Evolutionary conservation across 1,284 basidiomycete species (phyloP).

Genomic region (Ganoderma sinense): DNA sequence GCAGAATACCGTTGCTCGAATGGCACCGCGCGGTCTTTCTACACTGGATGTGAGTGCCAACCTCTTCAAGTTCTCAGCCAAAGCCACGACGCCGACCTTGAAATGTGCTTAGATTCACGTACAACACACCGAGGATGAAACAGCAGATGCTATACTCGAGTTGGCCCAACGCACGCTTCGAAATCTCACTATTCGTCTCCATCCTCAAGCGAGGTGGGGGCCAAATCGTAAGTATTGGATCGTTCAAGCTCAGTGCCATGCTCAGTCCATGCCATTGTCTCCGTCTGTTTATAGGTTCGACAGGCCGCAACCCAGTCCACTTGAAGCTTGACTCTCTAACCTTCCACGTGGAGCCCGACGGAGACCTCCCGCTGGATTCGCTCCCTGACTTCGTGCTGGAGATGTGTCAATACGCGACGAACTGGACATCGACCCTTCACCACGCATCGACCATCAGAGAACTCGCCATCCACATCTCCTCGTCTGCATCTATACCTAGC

Average conservation of each 20-base stretch:
- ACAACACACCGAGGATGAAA: neutral
- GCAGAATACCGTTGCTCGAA: neutral
- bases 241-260: neutral
- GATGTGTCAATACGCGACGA: neutral
- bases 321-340: neutral
- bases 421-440: neutral
- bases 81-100: neutral
- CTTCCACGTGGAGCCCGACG: neutral
- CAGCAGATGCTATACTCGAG: neutral
- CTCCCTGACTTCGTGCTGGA: neutral
- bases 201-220: neutral
- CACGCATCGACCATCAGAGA: neutral
- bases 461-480: neutral
- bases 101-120: neutral
- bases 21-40: neutral
- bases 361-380: neutral
- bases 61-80: neutral
- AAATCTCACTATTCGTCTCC: neutral
- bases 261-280: neutral
- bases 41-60: neutral
- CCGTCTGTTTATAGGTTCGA: neutral
- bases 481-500: neutral
- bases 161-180: neutral
- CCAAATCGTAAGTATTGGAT: neutral
- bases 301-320: neutral